phyloP scores from a whole-genome alignment of 139 green algal genomes.

The Yamagishiella unicocca region DNA sequence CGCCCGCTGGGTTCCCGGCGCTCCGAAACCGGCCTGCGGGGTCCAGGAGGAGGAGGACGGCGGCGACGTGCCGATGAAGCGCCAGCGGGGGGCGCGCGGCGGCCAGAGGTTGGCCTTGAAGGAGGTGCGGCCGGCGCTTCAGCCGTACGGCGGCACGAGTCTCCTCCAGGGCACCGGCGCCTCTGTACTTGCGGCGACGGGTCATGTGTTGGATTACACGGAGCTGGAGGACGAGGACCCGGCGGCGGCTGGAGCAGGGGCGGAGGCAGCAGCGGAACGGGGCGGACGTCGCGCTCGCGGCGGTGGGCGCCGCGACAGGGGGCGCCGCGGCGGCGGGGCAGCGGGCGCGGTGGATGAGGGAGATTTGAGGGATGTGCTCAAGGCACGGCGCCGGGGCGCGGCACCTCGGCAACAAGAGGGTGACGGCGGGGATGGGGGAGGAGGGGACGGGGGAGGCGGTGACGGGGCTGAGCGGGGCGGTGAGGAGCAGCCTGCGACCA shows the following conservation, averaged over 20 bases:
- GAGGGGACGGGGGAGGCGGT: not conserved
- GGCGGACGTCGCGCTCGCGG: no score
- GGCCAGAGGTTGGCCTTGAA: not conserved
- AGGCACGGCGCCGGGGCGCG: not conserved
- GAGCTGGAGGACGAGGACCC: constrained; percentile 43
- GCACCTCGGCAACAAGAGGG: not conserved
- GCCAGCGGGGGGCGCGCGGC: not conserved
- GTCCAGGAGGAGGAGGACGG: not conserved
- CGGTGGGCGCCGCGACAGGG: not conserved
- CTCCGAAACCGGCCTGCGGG: no score
- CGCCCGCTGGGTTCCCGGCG: no score
- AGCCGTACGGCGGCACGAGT: not conserved
- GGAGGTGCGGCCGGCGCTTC: not conserved
- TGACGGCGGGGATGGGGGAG: no score
- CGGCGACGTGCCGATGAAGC: constrained; percentile 35
- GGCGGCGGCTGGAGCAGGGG: not conserved
- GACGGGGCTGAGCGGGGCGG: not conserved
- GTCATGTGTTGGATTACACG: constrained; percentile 38
- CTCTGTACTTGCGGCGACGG: not conserved
- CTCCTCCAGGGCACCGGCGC: not conserved
- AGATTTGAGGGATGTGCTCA: constrained; percentile 27
- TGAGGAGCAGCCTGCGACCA: not conserved
- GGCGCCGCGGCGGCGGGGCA: not conserved
- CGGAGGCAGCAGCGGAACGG: not conserved
- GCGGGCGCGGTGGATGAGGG: not conserved